Evolutionary conservation across 163 green algal species (phyloP).

Genomic region (Chloromonas sp.): DNA sequence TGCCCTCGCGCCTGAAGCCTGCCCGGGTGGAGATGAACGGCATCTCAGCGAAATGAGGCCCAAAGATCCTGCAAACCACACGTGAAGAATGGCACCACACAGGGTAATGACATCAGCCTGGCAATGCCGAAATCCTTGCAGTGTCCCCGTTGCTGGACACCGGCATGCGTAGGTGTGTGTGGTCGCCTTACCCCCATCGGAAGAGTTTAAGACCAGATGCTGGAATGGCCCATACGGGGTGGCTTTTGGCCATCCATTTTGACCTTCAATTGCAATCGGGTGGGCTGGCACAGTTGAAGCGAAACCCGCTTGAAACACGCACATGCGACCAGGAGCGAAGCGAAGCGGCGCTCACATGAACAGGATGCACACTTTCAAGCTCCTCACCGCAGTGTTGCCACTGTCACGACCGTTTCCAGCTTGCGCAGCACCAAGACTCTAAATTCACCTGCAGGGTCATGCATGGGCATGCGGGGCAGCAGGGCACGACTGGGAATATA

Average conservation of each 20-base stretch:
- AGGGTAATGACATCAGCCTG: neutral
- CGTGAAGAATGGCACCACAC: neutral
- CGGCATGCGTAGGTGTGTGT: too few species aligned
- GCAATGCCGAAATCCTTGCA: neutral
- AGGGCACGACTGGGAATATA: neutral
- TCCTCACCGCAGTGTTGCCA: slow-evolving; percentile 41
- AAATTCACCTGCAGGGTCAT: slow-evolving; percentile 31
- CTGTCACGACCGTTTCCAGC: slow-evolving; percentile 30
- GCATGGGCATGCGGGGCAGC: neutral
- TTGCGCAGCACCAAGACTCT: slow-evolving; percentile 37
- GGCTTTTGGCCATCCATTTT: too few species aligned
- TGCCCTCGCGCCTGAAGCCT: slow-evolving; percentile 39
- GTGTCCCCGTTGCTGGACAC: too few species aligned
- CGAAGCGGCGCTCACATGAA: neutral
- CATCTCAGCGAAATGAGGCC: slow-evolving; percentile 51
- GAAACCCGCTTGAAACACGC: too few species aligned
- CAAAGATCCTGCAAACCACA: slow-evolving; percentile 41
- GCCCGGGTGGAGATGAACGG: slow-evolving; percentile 52
- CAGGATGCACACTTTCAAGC: neutral
- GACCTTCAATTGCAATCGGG: too few species aligned
- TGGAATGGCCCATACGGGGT: too few species aligned
- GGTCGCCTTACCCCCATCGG: too few species aligned
- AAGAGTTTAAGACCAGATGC: too few species aligned
- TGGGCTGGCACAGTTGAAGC: too few species aligned
- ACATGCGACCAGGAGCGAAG: too few species aligned